phyloP scores from a whole-genome alignment of 305 asterid genomes.

The Solanum aculeatissimum region DNA sequence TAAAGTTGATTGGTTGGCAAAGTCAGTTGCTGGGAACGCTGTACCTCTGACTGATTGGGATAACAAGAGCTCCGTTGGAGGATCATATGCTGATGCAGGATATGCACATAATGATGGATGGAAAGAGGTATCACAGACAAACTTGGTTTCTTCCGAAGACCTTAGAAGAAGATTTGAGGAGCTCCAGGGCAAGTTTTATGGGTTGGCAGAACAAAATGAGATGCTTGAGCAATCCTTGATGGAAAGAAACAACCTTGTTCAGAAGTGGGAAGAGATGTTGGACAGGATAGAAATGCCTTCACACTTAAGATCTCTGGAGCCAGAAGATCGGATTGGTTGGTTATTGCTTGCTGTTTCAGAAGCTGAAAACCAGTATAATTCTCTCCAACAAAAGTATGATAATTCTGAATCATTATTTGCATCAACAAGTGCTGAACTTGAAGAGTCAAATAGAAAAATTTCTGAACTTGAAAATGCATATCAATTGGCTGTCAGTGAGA shows the following conservation, averaged over 20 bases:
- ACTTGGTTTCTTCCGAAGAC: constrained; percentile 46
- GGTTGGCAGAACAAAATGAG: constrained; percentile 95
- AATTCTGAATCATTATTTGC: constrained; percentile 42
- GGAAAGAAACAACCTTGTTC: constrained; percentile 88
- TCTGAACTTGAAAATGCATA: constrained; percentile 53
- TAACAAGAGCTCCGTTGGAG: constrained; percentile 43
- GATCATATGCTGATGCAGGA: constrained; percentile 58
- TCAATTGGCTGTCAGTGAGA: constrained; percentile 47
- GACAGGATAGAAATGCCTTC: constrained; percentile 68
- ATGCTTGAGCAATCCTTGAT: constrained; percentile 96
- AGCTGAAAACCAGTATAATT: constrained; percentile 47
- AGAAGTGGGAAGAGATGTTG: constrained; percentile 79
- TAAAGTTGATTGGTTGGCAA: constrained; percentile 87
- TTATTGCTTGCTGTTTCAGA: constrained; percentile 56
- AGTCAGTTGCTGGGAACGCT: constrained; percentile 51
- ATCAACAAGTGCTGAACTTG: constrained; percentile 49
- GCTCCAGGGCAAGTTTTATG: constrained; percentile 75
- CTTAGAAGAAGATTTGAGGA: constrained; percentile 69
- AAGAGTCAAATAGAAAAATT: constrained; percentile 46
- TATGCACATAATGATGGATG: constrained; percentile 47
- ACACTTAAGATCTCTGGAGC: constrained; percentile 76
- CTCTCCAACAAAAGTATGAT: constrained; percentile 71
- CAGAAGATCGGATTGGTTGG: constrained; percentile 87
- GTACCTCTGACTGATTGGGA: constrained; percentile 54
- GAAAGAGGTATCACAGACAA: constrained; percentile 49